These are phyloP conservation scores for Zangia roseola DNA, from an alignment of 768 basidiomycete species.

Conservation along the genomic window DNA sequence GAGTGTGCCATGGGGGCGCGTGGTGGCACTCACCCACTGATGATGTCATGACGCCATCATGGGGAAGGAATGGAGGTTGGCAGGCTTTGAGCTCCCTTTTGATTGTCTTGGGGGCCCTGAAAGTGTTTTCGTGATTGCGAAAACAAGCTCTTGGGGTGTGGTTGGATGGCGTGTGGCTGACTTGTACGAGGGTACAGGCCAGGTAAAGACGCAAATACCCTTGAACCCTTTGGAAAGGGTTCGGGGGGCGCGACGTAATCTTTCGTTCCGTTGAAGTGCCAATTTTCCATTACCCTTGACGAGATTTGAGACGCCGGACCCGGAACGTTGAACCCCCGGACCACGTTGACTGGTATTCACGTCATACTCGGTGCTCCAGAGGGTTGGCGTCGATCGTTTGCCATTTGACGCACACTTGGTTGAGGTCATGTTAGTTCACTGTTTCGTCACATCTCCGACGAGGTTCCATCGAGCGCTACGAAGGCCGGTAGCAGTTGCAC, in stretches of 20 bases:
- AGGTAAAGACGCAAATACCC: slow-evolving; percentile 1
- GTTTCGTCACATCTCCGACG: too few relatives aligned
- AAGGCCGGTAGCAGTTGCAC: too few relatives aligned
- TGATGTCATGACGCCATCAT: slow-evolving; percentile 21
- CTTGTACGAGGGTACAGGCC: background rate
- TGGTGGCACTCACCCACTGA: slow-evolving; percentile 5
- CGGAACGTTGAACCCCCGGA: background rate
- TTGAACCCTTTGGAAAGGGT: background rate
- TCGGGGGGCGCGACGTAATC: background rate
- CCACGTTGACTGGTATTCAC: slow-evolving; percentile 9
- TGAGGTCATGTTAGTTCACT: too few relatives aligned
- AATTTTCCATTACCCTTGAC: background rate
- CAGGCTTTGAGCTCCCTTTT: background rate
- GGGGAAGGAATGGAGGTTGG: background rate
- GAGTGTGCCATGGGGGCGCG: slow-evolving; percentile 28
- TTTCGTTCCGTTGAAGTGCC: too few relatives aligned
- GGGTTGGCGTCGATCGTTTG: slow-evolving; percentile 8
- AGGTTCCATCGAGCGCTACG: too few relatives aligned
- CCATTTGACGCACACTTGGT: background rate
- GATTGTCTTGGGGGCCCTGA: slow-evolving; percentile 17
- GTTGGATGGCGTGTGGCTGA: slow-evolving; percentile 20
- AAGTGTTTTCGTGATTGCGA: slow-evolving; percentile 9
- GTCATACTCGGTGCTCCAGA: slow-evolving; percentile 1
- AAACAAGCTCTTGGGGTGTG: slow-evolving; percentile 18
- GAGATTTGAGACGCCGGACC: slow-evolving; percentile 13